These are phyloP conservation scores for Cicer pinnatifidum DNA, from an alignment of 306 rosid genomes.

Conservation along the genomic window DNA sequence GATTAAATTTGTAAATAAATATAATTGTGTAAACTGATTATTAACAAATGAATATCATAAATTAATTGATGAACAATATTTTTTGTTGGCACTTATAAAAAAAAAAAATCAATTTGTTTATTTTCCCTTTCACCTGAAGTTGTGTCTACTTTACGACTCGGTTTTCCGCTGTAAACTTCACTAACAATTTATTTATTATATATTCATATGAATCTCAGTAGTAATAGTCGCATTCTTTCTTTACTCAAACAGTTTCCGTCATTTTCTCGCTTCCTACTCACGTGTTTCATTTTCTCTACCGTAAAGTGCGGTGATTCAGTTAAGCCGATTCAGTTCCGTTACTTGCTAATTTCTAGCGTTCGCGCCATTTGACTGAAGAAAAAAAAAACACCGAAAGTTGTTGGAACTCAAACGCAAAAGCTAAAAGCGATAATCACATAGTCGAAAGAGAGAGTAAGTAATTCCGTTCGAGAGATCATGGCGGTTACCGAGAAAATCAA, in stretches of 20 bases:
- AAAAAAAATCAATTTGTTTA: too few relatives aligned
- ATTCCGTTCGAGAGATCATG: conserved; percentile 4
- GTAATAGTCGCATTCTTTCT: conserved; percentile 28
- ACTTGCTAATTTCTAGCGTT: conserved; percentile 24
- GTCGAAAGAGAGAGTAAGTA: not conserved
- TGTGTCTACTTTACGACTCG: not conserved
- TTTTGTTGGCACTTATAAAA: too few relatives aligned
- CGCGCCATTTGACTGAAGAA: conserved; percentile 36
- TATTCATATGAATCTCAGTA: not conserved
- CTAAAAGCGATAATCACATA: conserved; percentile 16
- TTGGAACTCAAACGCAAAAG: conserved; percentile 9
- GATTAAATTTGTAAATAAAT: too few relatives aligned
- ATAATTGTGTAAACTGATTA: too few relatives aligned
- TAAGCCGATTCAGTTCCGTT: conserved; percentile 13
- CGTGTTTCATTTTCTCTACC: conserved; percentile 42
- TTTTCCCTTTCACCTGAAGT: not conserved
- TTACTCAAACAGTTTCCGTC: conserved; percentile 36
- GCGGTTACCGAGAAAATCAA: conserved; percentile 52
- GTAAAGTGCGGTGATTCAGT: conserved; percentile 39
- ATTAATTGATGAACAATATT: too few relatives aligned
- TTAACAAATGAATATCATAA: too few relatives aligned
- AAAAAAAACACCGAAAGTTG: not conserved
- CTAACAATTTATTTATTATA: not conserved
- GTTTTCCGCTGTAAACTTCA: not conserved
- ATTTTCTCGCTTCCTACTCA: conserved; percentile 29